phyloP scores from a whole-genome alignment of 1,139 yeast species.

The Maudiozyma humilis region DNA sequence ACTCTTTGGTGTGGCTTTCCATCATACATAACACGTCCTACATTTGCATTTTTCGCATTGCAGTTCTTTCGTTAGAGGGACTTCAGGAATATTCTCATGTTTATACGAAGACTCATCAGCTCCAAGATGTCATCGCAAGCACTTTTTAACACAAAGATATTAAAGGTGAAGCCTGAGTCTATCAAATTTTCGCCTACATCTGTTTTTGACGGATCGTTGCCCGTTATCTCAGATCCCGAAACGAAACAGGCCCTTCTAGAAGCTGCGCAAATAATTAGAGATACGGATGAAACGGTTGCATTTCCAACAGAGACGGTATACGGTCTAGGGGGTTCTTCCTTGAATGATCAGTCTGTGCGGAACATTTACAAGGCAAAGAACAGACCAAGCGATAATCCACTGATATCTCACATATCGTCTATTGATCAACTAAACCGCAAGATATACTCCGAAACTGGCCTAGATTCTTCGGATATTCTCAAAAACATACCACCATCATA shows the following conservation, averaged over 20 bases:
- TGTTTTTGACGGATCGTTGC: conserved; percentile 32
- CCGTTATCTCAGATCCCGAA: conserved; percentile 42
- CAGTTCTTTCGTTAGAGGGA: background rate
- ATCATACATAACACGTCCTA: background rate
- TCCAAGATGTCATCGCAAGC: conserved; percentile 2
- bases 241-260: conserved; percentile 43
- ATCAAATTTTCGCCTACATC: conserved; percentile 35
- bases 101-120: conserved; percentile 3
- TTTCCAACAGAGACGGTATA: conserved; percentile 97
- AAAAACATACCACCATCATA: conserved; percentile 59
- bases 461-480: conserved; percentile 11
- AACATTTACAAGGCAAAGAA: conserved; percentile 81
- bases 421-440: conserved; percentile 58
- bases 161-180: conserved; percentile 39
- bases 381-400: conserved; percentile 90
- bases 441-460: conserved; percentile 29
- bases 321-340: conserved; percentile 86
- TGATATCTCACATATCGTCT: conserved; percentile 83
- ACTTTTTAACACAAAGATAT: conserved; percentile 33
- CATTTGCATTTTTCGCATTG: background rate
- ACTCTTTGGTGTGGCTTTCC: background rate
- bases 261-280: conserved; percentile 52
- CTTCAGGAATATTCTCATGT: background rate
- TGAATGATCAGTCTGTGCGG: conserved; percentile 61
- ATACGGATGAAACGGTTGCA: conserved; percentile 60